Conservation (phyloP, 495 filamentous ascomycete species). For the Sordaria brevicollis region DNA sequence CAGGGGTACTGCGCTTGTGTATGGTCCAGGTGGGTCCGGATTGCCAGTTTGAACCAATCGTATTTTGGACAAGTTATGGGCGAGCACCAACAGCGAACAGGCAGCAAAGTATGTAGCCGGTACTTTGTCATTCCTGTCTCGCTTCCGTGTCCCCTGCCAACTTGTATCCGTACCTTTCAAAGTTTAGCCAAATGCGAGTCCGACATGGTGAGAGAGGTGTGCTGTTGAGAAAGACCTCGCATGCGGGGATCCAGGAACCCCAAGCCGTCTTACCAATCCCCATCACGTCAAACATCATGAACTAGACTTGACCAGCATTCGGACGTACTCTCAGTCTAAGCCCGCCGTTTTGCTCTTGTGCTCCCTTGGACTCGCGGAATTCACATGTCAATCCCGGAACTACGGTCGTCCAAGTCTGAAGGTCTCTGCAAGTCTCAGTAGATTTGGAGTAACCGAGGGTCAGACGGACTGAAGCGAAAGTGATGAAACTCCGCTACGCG, state of each 20-base stretch:
- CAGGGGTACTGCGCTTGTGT: background rate
- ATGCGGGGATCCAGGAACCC: background rate
- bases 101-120: background rate
- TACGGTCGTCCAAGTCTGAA: background rate
- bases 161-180: background rate
- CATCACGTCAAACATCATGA: background rate
- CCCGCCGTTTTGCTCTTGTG: background rate
- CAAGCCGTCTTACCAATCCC: background rate
- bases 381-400: background rate
- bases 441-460: background rate
- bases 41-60: background rate
- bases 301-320: background rate
- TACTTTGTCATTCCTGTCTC: background rate
- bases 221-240: background rate
- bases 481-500: background rate
- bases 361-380: background rate
- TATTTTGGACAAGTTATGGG: background rate
- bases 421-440: background rate
- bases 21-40: background rate
- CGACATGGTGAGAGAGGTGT: background rate
- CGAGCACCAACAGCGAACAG: background rate
- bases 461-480: background rate
- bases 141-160: background rate
- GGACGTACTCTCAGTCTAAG: background rate
- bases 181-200: background rate